These are phyloP conservation scores for Angophora floribunda DNA, from an alignment of 345 rosid genomes.

Conservation along the genomic window DNA sequence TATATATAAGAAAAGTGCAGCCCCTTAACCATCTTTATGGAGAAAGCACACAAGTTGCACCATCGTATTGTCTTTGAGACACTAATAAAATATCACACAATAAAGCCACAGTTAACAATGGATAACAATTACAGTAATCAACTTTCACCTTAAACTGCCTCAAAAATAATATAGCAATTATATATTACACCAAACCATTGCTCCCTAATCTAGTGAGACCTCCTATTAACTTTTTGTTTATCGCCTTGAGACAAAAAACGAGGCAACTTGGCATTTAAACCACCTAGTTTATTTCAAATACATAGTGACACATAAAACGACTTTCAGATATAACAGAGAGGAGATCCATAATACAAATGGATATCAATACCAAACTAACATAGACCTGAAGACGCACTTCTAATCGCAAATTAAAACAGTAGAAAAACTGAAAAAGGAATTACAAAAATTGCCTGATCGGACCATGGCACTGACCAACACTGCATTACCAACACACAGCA, in stretches of 20 bases:
- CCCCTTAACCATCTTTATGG: neutral
- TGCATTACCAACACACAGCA: neutral
- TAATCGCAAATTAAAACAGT: neutral
- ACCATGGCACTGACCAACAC: neutral
- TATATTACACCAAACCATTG: neutral
- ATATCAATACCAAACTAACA: neutral
- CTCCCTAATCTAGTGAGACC: neutral
- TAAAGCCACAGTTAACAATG: neutral
- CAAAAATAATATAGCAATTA: neutral
- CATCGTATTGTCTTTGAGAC: neutral
- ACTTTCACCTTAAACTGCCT: neutral
- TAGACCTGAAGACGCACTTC: neutral
- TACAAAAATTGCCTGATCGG: neutral
- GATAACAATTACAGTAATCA: neutral
- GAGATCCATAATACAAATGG: neutral
- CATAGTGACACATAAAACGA: neutral
- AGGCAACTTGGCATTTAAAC: neutral
- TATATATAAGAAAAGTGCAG: neutral
- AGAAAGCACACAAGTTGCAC: neutral
- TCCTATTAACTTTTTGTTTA: neutral
- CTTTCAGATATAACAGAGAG: neutral
- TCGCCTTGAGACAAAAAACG: neutral
- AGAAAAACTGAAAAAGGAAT: neutral
- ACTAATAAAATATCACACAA: neutral
- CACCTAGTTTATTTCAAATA: neutral